phyloP scores from a whole-genome alignment of 306 rosid species.

The Gillenia trifoliata region DNA sequence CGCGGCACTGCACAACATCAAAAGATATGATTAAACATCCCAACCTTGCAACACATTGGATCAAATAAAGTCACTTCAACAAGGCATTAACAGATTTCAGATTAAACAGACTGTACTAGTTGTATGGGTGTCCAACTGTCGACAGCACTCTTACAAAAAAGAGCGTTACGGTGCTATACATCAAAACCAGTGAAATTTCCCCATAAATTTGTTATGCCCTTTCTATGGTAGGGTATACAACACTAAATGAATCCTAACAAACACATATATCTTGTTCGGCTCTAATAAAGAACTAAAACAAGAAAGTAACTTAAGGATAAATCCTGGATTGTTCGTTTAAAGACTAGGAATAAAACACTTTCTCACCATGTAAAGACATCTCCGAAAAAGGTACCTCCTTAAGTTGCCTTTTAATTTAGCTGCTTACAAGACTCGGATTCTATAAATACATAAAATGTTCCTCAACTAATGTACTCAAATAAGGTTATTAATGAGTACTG shows the following conservation, averaged over 20 bases:
- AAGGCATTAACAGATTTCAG: background rate
- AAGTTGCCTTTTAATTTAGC: background rate
- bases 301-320: background rate
- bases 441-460: background rate
- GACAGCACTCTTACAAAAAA: background rate
- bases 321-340: background rate
- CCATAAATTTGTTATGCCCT: background rate
- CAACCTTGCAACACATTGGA: background rate
- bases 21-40: background rate
- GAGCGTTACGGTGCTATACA: background rate
- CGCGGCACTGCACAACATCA: slow-evolving; percentile 65
- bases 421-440: background rate
- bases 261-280: background rate
- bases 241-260: background rate
- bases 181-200: background rate
- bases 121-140: background rate
- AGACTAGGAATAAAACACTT: background rate
- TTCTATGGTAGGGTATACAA: background rate
- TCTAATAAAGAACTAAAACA: background rate
- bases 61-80: background rate
- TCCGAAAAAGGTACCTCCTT: background rate
- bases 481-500: background rate
- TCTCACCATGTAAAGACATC: background rate
- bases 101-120: too few species aligned
- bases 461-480: background rate